Percentiles rank a stretch among this genome's conserved stretches.
phyloP scores from a whole-genome alignment of 2,329 filamentous ascomycete genomes.

The Apiospora saccharicola region DNA sequence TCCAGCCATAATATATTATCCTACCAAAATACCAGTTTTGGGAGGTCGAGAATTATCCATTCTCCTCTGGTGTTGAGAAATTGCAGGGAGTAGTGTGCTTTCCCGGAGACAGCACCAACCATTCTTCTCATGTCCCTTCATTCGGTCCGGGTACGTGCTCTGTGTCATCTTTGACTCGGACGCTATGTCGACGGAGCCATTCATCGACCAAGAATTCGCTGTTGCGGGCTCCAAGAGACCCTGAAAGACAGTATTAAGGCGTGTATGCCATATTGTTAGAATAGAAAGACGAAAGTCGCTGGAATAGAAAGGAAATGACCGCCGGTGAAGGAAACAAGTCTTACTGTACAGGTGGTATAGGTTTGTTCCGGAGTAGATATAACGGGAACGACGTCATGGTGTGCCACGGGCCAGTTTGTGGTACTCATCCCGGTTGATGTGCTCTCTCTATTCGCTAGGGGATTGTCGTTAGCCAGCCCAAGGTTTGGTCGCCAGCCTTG shows the following conservation, averaged over 20 bases:
- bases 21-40: not conserved
- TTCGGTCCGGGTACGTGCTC: not conserved
- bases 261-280: not conserved
- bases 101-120: not conserved
- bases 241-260: not conserved
- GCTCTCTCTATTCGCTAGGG: not conserved
- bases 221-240: not conserved
- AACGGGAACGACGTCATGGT: not conserved
- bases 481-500: not conserved
- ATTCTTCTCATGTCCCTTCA: not conserved
- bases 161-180: not conserved
- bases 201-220: not conserved
- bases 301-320: not conserved
- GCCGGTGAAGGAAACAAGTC: not conserved
- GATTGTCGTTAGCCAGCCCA: not conserved
- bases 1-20: not conserved
- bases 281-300: not conserved
- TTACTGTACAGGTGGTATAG: conserved; percentile 21
- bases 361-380: not conserved
- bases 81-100: not conserved
- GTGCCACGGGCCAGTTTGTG: not conserved
- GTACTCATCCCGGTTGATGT: not conserved
- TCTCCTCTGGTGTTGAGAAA: not conserved
- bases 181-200: no score
- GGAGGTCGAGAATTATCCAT: not conserved